phyloP scores from a whole-genome alignment of 495 filamentous ascomycete species.

The Jackrogersella multiformis region DNA sequence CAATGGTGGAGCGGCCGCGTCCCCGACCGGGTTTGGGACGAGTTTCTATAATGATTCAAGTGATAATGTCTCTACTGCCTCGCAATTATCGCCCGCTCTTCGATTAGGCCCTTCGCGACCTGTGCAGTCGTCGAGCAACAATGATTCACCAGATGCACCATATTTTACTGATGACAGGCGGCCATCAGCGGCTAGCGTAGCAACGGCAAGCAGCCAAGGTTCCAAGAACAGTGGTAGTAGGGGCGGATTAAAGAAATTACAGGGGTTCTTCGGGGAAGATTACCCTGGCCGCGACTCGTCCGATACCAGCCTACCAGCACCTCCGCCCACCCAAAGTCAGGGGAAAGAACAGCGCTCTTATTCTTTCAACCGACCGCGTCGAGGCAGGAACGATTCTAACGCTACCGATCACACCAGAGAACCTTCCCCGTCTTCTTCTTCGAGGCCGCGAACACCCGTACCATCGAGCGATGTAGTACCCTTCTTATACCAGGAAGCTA shows the following conservation, averaged over 20 bases:
- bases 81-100: conserved; percentile 72
- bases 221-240: conserved; percentile 79
- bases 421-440: conserved; percentile 71
- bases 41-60: conserved; percentile 73
- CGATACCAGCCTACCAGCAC: conserved; percentile 73
- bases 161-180: conserved; percentile 79
- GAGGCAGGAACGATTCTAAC: conserved; percentile 81
- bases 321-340: conserved; percentile 48
- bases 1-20: conserved; percentile 48
- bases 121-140: conserved; percentile 60
- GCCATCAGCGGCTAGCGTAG: conserved; percentile 86
- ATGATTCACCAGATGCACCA: conserved; percentile 72
- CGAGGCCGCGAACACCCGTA: conserved; percentile 83
- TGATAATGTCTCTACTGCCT: conserved; percentile 65
- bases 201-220: conserved; percentile 87
- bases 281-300: conserved; percentile 73
- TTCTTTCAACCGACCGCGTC: conserved; percentile 64
- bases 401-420: conserved; percentile 67
- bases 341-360: conserved; percentile 65
- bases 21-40: conserved; percentile 46
- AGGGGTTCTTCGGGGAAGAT: conserved; percentile 90
- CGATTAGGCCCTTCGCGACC: conserved; percentile 70
- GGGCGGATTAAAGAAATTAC: conserved; percentile 75
- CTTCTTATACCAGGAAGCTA: conserved; percentile 91
- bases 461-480: conserved; percentile 94